These are phyloP conservation scores for Talaromyces sp. DNA, from an alignment of 2,329 filamentous ascomycete genomes.

Conservation along the genomic window DNA sequence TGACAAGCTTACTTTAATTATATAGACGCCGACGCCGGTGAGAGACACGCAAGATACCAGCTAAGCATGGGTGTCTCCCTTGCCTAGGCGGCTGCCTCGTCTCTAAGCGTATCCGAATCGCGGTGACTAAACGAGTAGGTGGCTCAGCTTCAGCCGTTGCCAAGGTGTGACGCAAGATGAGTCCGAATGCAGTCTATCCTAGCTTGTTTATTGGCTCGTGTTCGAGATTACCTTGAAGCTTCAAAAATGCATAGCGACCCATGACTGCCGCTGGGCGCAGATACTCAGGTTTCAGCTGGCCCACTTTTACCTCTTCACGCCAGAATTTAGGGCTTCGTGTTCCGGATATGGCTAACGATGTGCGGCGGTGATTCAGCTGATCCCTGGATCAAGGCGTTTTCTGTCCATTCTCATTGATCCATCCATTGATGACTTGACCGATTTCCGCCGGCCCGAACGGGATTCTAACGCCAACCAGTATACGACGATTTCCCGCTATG, in stretches of 20 bases:
- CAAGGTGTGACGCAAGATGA: not conserved
- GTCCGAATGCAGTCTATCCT: not conserved
- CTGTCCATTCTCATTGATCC: not conserved
- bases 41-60: not conserved
- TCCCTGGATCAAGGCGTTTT: not conserved
- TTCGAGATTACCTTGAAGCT: not conserved
- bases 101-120: not conserved
- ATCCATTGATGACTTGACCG: not conserved
- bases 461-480: not conserved
- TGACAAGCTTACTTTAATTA: not conserved
- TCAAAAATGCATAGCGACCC: not conserved
- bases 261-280: not conserved
- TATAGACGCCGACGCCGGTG: not conserved
- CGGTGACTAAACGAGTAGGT: not conserved
- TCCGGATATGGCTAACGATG: not conserved
- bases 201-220: not conserved
- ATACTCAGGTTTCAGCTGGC: not conserved
- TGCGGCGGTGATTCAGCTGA: not conserved
- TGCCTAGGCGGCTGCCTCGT: not conserved
- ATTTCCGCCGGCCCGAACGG: not conserved
- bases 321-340: not conserved
- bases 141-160: not conserved
- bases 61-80: not conserved
- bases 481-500: not conserved
- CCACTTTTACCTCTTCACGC: not conserved